Percentiles rank a stretch among this genome's conserved stretches.
phyloP scores from a whole-genome alignment of 352 stramenopile genomes.

The Chrysophaeum taylorii region DNA sequence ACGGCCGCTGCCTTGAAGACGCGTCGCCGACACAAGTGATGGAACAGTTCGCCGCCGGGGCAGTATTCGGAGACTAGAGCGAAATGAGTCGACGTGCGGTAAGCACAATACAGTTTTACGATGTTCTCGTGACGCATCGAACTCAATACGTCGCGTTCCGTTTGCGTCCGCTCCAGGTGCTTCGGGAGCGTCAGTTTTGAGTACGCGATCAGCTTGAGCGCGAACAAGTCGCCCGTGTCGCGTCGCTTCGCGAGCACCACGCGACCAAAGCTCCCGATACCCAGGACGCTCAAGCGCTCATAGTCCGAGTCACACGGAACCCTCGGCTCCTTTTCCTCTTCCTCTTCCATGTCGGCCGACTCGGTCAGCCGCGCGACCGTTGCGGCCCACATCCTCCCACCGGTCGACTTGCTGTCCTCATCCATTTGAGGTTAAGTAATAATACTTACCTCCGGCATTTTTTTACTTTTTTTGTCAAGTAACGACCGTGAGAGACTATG shows the following conservation, averaged over 20 bases:
- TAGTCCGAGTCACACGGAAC: slow-evolving; percentile 25
- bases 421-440: too few relatives aligned
- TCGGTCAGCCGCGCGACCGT: too few relatives aligned
- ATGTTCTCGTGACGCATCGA: slow-evolving; percentile 93
- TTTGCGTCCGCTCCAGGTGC: slow-evolving; percentile 91
- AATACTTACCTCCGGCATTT: too few relatives aligned
- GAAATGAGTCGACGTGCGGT: slow-evolving; percentile 90
- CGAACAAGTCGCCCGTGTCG: slow-evolving; percentile 45
- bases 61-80: slow-evolving; percentile 98
- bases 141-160: slow-evolving; percentile 84
- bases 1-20: slow-evolving; percentile 88
- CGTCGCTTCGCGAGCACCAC: slow-evolving; percentile 52
- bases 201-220: slow-evolving; percentile 71
- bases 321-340: background rate
- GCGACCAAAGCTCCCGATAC: slow-evolving; percentile 59
- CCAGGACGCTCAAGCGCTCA: slow-evolving; percentile 48
- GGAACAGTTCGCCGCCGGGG: slow-evolving; percentile 92
- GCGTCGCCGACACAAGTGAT: slow-evolving; percentile 85
- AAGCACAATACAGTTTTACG: slow-evolving; percentile 90
- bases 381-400: too few relatives aligned
- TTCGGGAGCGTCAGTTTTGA: slow-evolving; percentile 79
- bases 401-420: too few relatives aligned
- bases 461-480: too few relatives aligned
- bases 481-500: too few relatives aligned
- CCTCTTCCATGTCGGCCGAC: background rate